These are phyloP conservation scores for Penicillium crustosum DNA, from an alignment of 2,329 filamentous ascomycete genomes.

Conservation along the genomic window DNA sequence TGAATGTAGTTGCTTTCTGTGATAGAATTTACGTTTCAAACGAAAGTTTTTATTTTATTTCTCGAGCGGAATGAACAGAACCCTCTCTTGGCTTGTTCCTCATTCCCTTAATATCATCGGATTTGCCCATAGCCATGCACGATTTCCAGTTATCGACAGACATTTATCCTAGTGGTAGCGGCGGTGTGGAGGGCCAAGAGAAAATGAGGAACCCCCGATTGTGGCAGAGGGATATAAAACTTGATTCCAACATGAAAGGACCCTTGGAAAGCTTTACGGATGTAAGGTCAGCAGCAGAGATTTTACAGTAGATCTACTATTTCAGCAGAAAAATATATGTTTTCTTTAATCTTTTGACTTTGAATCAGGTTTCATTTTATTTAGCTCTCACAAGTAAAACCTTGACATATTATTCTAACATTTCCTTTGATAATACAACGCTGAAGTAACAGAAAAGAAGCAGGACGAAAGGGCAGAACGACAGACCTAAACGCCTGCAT, in stretches of 20 bases:
- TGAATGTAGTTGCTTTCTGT: background rate
- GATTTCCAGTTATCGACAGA: background rate
- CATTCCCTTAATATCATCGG: background rate
- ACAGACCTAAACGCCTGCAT: slow-evolving; percentile 44
- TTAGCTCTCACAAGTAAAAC: background rate
- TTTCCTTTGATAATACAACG: background rate
- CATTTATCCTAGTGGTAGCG: no score
- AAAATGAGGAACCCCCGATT: no score
- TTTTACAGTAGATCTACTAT: background rate
- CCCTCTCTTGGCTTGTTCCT: background rate
- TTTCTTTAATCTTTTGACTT: background rate
- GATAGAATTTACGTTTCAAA: background rate
- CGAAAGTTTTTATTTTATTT: no score
- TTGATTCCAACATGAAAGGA: background rate
- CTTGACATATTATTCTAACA: background rate
- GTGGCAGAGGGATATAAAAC: no score
- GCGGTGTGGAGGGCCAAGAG: no score
- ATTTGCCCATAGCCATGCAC: background rate
- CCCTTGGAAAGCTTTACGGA: background rate
- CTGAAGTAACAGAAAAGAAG: background rate
- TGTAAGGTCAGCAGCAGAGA: background rate
- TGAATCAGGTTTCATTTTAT: background rate
- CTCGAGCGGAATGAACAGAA: background rate
- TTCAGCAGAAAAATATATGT: background rate
- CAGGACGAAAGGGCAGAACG: background rate